Evolutionary conservation across 2,329 filamentous ascomycete genomes (phyloP), one percentile per base, ranked within the genome.

Genomic region (Elsinoe necatrix): DNA sequence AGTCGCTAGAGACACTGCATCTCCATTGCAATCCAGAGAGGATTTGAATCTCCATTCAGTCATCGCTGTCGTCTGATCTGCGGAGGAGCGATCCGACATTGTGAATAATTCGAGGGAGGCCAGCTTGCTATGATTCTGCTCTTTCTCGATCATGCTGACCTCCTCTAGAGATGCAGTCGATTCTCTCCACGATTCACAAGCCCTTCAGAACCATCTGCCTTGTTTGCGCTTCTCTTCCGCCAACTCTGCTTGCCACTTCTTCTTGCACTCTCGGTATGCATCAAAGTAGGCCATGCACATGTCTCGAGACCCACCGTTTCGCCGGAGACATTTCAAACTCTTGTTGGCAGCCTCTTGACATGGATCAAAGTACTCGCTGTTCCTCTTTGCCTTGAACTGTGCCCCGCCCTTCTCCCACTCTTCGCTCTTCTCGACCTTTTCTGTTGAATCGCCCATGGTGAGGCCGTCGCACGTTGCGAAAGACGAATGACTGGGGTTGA

Each of bases 221-320:
- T 64, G 65, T 59, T 71, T 72, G 59, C 66, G 64, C 64, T 75
- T 77, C 51, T 70, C 71, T 59, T 75, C 74, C 58, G 73, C 75
- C 63, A 73, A 70, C 61, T 76, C 74, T 25, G 72, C 68, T 63
- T 95, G 90, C 91, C 91, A 96, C 75, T 85, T 80, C 74, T 95
- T 91, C 72, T 96, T 96, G 73, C 92, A 97, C 61, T 95, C 89
- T 58, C 90, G 83, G 71, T 96, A 97, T 52, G 90, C 90, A 73
- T 96, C 89, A 68, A 98, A 97, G 69, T 95, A 97, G 71, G 97
- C 92, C 62, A 80, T 79, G 69, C 93, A 98, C 86, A 97, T 87
- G n/a, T 84, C 77, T 62, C 84, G 81, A 68, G 97, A 89, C 12
- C 88, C 91, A 20, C 80, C 84, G 69, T 98, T 98, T 20, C 93